These are phyloP conservation scores for Podospora bellae-mahoneyi DNA, from an alignment of 495 filamentous ascomycete genomes.

Conservation along the genomic window DNA sequence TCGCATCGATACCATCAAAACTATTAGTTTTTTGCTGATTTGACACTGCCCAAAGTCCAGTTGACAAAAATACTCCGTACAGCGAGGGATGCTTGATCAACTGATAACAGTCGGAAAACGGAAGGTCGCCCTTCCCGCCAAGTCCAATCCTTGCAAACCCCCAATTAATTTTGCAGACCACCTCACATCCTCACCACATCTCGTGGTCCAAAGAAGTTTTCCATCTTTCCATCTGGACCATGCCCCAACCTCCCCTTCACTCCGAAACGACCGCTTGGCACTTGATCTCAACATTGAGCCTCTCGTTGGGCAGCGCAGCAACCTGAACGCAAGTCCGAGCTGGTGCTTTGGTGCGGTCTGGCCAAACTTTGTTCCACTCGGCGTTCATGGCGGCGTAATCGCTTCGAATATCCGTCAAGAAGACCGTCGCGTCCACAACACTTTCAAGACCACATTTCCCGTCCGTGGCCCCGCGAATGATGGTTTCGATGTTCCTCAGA, in stretches of 20 bases:
- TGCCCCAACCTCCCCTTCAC: conserved; percentile 1
- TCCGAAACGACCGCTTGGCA: conserved; percentile 25
- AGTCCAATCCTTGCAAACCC: not conserved
- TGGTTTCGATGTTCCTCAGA: conserved; percentile 28
- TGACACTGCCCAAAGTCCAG: not conserved
- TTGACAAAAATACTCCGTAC: not conserved
- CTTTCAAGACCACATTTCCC: conserved; percentile 21
- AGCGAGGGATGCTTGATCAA: not conserved
- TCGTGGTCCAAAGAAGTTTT: not conserved
- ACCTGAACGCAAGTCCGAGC: conserved; percentile 32
- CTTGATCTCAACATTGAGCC: conserved; percentile 32
- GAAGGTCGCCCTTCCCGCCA: not conserved
- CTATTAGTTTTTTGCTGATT: not conserved
- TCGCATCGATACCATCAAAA: not conserved
- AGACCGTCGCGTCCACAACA: conserved; percentile 32
- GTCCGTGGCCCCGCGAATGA: conserved; percentile 25
- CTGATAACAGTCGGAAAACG: not conserved
- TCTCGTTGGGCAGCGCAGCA: conserved; percentile 26
- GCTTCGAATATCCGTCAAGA: conserved; percentile 24
- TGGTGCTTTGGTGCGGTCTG: conserved; percentile 26
- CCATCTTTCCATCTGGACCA: too few relatives aligned
- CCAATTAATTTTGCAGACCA: not conserved
- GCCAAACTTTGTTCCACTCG: conserved; percentile 34
- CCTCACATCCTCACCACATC: not conserved
- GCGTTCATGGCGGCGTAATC: conserved; percentile 32